Evolutionary conservation across 192 early-diverging fungal species (phyloP), one percentile per base, ranked within the genome.

Genomic region (Coemansia sp.): DNA sequence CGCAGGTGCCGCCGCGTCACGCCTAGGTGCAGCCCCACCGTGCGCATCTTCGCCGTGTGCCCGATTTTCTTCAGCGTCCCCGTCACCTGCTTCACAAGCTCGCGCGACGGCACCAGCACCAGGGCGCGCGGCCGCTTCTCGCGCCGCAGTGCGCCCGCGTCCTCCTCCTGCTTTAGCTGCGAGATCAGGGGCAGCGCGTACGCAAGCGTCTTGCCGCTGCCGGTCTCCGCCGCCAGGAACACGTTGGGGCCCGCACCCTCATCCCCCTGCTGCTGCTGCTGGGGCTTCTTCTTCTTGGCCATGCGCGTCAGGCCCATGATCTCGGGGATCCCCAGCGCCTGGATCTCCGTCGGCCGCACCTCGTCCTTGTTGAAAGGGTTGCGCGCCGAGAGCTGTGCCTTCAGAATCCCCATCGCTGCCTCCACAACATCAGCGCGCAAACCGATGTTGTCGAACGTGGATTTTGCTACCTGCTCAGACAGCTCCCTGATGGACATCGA

Each of bases 121-220:
- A 98, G 77, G 6, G 92, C 95, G 6, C 93, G 87, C 7, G 96
- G 94, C 27, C 89, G 86, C 29, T 89, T 84, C n/a, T 88, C 72
- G 34, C 88, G 85, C 16, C 94, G 86, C n/a, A 92, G 65, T 59
- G 40, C n/a, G 41, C 35, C 3, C 36, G 39, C 44, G 37, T 63
- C 75, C 34, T 85, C 80, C 6, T 85, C 80, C 63, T 91, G 90
- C 79, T 93, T 95, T 19, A 97, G 78, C 44, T 86, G 81, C 29
- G 93, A 86, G 7, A 98, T 82, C 0, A 93, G 75, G 0, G 95
- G 95, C 21, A 91, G 45, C 35, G 96, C 83, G 64, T 95, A 98
- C 0, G 95, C 93, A 10, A 94, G 70, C 0, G 96, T 97, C 77
- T 99, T 99, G 7, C 95, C 95, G 2, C 90, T 89, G 33, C 97